Evolutionary conservation across 139 green algal genomes (phyloP).

Genomic region (Edaphochlamys debaryana): DNA sequence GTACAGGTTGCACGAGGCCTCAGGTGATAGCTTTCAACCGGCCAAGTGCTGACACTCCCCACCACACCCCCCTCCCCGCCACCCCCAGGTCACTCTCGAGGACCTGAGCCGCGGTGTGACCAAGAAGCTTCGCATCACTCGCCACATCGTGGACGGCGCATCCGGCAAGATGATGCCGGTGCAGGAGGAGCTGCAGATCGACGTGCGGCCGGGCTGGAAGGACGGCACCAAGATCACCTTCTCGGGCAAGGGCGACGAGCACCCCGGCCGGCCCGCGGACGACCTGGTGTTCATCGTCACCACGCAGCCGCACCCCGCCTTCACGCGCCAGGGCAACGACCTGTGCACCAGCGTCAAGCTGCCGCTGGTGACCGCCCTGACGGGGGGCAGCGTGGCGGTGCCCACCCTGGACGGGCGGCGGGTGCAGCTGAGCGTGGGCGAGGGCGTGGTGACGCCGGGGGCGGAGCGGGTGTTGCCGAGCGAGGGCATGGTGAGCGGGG

Average conservation of each 20-base stretch:
- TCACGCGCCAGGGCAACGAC: conserved; percentile 41
- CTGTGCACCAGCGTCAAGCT: not conserved
- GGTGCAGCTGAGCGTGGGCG: conserved; percentile 15
- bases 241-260: conserved; percentile 61
- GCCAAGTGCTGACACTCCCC: not conserved
- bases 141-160: conserved; percentile 59
- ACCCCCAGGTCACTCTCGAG: conserved; percentile 56
- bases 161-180: conserved; percentile 55
- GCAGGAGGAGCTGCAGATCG: conserved; percentile 70
- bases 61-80: conserved; percentile 4
- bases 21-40: not conserved
- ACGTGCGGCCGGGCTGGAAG: conserved; percentile 80
- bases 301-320: conserved; percentile 49
- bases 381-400: conserved; percentile 34
- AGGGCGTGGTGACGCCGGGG: conserved; percentile 21
- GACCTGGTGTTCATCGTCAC: conserved; percentile 63
- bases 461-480: not conserved
- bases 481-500: conserved; percentile 59
- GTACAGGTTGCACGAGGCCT: too few species aligned
- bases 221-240: conserved; percentile 59
- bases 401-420: conserved; percentile 44
- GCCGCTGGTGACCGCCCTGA: conserved; percentile 48
- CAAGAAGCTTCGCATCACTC: conserved; percentile 77
- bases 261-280: conserved; percentile 48
- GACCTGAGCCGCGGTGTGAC: conserved; percentile 67